Conservation (phyloP, 1,284 basidiomycete genomes). For the Sphaerobolus stellatus region DNA sequence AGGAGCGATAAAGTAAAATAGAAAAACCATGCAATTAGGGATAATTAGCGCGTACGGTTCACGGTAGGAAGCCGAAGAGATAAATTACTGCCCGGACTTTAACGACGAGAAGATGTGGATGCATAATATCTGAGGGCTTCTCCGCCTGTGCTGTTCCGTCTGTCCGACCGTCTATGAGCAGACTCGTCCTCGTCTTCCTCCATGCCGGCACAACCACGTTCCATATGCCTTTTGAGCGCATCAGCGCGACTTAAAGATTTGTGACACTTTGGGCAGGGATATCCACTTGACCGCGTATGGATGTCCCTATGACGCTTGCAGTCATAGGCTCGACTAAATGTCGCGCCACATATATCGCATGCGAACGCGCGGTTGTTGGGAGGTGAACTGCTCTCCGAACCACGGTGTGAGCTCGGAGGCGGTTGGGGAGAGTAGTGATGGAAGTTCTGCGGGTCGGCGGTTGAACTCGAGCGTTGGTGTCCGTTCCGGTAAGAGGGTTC, state of each 20-base stretch:
- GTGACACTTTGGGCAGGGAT: constrained; percentile 65
- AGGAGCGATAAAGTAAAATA: neutral
- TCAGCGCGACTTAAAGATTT: constrained; percentile 71
- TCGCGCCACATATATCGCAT: constrained; percentile 70
- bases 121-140: neutral
- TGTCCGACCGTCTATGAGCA: neutral
- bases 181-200: constrained; percentile 7
- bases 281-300: constrained; percentile 60
- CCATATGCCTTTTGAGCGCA: constrained; percentile 58
- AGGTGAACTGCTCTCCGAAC: too few relatives aligned
- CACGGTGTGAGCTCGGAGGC: too few relatives aligned
- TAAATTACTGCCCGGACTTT: too few relatives aligned
- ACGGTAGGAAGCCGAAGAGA: too few relatives aligned
- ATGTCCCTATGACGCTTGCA: constrained; percentile 75
- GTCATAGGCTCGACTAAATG: constrained; percentile 75
- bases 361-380: constrained; percentile 5
- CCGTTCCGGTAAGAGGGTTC: constrained; percentile 32
- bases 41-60: constrained; percentile 1
- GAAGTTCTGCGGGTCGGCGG: neutral
- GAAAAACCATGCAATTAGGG: neutral
- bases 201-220: constrained; percentile 49
- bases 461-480: constrained; percentile 14
- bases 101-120: constrained; percentile 7
- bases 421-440: constrained; percentile 1
- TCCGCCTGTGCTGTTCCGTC: constrained; percentile 4